A percentile compares a stretch with the other conserved stretches of the same genome.
These are phyloP conservation scores for Pleurotus tuoliensis DNA, from an alignment of 768 basidiomycete genomes.

Conservation along the genomic window DNA sequence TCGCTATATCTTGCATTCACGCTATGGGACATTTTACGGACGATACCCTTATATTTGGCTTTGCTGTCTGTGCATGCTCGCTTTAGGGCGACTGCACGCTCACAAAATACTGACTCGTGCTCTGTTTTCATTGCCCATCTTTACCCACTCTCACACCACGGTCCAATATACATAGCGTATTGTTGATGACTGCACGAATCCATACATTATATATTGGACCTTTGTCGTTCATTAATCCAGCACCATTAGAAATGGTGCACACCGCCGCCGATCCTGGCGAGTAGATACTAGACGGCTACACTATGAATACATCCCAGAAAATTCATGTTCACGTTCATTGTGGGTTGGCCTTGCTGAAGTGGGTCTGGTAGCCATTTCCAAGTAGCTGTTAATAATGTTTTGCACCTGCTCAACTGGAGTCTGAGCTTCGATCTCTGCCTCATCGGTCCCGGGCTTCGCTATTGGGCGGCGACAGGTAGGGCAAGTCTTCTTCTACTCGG, in stretches of 20 bases:
- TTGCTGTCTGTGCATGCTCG: too few species aligned
- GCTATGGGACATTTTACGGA: slow-evolving; percentile 2
- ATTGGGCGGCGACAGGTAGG: slow-evolving; percentile 59
- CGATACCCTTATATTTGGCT: slow-evolving; percentile 2
- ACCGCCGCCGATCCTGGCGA: too few species aligned
- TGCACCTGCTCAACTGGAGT: background rate
- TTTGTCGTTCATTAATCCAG: background rate
- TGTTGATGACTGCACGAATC: slow-evolving; percentile 7
- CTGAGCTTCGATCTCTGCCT: background rate
- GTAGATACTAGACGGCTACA: too few species aligned
- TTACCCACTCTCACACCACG: background rate
- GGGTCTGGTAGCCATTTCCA: background rate
- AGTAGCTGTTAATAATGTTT: too few species aligned
- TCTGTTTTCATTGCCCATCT: background rate
- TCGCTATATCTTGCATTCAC: slow-evolving; percentile 2
- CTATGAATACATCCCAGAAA: slow-evolving; percentile 58
- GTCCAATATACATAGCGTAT: slow-evolving; percentile 2
- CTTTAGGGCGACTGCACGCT: background rate
- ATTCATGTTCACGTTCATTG: slow-evolving; percentile 29
- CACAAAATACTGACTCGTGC: background rate
- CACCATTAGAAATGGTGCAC: too few species aligned
- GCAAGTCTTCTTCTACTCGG: slow-evolving; percentile 54
- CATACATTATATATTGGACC: slow-evolving; percentile 8
- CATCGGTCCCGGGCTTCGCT: slow-evolving; percentile 8
- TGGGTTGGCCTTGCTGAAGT: background rate